Conservation (phyloP, 2,329 filamentous ascomycete species). For the Aspergillus versicolor region DNA sequence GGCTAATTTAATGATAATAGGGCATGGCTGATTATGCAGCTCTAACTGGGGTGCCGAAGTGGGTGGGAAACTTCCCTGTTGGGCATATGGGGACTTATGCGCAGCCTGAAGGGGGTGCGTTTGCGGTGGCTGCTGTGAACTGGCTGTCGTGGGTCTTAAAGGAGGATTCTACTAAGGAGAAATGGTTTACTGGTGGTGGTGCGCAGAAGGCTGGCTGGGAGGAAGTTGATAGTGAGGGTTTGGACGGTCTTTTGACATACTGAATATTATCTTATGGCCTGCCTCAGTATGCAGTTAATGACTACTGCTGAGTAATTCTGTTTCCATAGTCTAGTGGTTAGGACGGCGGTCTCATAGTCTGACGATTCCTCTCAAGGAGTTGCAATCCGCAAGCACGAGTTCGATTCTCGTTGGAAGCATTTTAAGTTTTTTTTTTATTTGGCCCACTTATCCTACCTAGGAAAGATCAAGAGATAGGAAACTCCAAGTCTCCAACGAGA, state of each 20-base stretch:
- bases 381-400: conserved; percentile 16
- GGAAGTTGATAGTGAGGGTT: background rate
- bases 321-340: conserved; percentile 16
- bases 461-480: no score
- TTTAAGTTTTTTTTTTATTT: background rate
- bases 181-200: conserved; percentile 2
- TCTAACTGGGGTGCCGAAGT: conserved; percentile 6
- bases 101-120: conserved; percentile 5
- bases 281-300: no score
- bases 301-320: background rate
- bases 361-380: conserved; percentile 11
- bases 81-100: conserved; percentile 10
- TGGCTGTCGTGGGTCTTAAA: conserved; percentile 10
- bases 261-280: no score
- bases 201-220: conserved; percentile 2
- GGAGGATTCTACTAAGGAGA: background rate
- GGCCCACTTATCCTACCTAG: no score
- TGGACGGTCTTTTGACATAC: background rate
- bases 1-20: background rate
- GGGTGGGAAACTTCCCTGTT: conserved; percentile 11
- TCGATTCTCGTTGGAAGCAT: conserved; percentile 17
- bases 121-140: conserved; percentile 7
- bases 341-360: conserved; percentile 16
- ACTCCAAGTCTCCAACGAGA: no score
- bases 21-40: conserved; percentile 6